These are phyloP conservation scores for Fonsecaea erecta DNA, from an alignment of 2,329 filamentous ascomycete species.

Conservation along the genomic window DNA sequence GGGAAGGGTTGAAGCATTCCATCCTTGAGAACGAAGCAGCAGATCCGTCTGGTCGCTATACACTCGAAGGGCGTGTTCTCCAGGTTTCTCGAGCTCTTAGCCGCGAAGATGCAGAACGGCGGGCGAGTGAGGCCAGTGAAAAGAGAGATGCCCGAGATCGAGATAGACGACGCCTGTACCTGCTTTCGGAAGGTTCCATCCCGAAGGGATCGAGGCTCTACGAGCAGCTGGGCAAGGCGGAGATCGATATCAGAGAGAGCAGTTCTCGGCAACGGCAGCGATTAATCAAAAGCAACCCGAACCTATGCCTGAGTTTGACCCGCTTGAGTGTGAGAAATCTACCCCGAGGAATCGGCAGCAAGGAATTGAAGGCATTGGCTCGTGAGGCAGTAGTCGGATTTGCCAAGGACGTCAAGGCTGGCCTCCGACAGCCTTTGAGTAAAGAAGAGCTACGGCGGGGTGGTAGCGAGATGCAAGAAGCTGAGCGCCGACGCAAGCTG, in stretches of 20 bases:
- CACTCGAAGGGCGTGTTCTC: slow-evolving; percentile 84
- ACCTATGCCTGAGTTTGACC: slow-evolving; percentile 84
- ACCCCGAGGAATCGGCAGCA: slow-evolving; percentile 79
- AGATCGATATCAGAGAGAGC: slow-evolving; percentile 85
- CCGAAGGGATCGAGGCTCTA: slow-evolving; percentile 77
- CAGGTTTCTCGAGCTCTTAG: slow-evolving; percentile 84
- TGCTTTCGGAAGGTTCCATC: slow-evolving; percentile 85
- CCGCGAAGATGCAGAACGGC: slow-evolving; percentile 75
- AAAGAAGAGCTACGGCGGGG: slow-evolving; percentile 85
- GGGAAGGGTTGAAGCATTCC: slow-evolving; percentile 69
- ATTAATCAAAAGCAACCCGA: slow-evolving; percentile 88
- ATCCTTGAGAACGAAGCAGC: slow-evolving; percentile 84
- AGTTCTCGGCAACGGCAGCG: slow-evolving; percentile 86
- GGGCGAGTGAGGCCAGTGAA: slow-evolving; percentile 70
- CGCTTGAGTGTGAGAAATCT: slow-evolving; percentile 91
- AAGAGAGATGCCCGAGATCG: slow-evolving; percentile 68
- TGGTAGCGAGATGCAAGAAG: slow-evolving; percentile 76
- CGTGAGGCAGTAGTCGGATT: slow-evolving; percentile 94
- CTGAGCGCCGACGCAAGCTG: slow-evolving; percentile 76
- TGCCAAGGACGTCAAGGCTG: slow-evolving; percentile 82
- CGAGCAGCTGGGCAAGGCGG: slow-evolving; percentile 73
- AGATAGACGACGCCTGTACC: slow-evolving; percentile 87
- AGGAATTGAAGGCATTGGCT: slow-evolving; percentile 87
- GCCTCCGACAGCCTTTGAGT: slow-evolving; percentile 76
- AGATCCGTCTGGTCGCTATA: slow-evolving; percentile 84